Evolutionary conservation across 2,329 filamentous ascomycete genomes (phyloP).

Genomic region (Cordyceps cicadae): DNA sequence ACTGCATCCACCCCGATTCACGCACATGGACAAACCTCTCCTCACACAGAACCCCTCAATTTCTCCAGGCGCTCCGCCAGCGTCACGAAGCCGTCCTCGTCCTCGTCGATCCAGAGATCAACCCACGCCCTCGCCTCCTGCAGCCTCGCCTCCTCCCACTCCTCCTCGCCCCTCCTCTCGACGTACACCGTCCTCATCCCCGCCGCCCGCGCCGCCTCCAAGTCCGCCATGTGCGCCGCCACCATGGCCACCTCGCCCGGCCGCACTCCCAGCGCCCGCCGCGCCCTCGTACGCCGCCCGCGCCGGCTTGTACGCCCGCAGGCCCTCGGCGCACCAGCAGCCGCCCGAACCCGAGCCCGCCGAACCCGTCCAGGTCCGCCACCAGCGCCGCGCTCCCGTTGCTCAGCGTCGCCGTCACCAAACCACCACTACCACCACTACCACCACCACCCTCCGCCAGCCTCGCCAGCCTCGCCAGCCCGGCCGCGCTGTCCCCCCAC

Average conservation of each 20-base stretch:
- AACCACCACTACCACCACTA: no score
- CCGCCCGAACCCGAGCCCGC: slow-evolving; percentile 51
- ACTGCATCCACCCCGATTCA: no score
- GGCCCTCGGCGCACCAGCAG: slow-evolving; percentile 62
- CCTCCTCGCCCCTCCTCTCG: slow-evolving; percentile 59
- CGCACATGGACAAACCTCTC: no score
- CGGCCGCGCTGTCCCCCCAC: slow-evolving; percentile 53
- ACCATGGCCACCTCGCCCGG: slow-evolving; percentile 64
- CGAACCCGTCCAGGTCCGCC: slow-evolving; percentile 52
- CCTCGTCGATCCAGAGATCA: slow-evolving; percentile 30
- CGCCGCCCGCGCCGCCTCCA: slow-evolving; percentile 54
- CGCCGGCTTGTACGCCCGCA: slow-evolving; percentile 67
- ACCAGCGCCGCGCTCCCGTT: slow-evolving; percentile 67
- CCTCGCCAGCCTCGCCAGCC: slow-evolving; percentile 38
- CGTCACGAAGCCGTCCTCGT: slow-evolving; percentile 24
- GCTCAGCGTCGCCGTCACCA: slow-evolving; percentile 63
- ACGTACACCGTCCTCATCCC: slow-evolving; percentile 69
- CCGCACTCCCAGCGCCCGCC: slow-evolving; percentile 46
- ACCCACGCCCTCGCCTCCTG: slow-evolving; percentile 39
- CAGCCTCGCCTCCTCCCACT: slow-evolving; percentile 43
- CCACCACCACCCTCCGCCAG: no score
- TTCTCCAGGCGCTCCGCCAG: slow-evolving; percentile 22
- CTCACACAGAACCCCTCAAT: slow-evolving; percentile 1
- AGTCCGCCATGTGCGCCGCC: slow-evolving; percentile 63
- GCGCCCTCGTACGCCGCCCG: slow-evolving; percentile 62